Base-by-base conservation (phyloP, 441 rosid species). In the Populus hybrid region DNA sequence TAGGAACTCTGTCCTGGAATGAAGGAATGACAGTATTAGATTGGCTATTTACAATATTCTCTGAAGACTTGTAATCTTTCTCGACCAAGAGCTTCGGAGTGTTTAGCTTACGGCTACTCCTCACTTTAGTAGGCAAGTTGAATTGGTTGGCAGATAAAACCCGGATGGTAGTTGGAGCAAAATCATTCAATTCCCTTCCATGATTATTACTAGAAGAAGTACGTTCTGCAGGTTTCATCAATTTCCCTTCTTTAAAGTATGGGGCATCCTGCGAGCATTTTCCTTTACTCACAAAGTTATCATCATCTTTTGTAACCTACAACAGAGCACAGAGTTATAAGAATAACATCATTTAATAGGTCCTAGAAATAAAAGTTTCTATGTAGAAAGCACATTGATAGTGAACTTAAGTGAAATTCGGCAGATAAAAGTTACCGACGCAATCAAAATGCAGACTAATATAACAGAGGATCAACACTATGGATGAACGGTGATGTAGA, bases 71-170 rank as follows among this genome's bases (percentile, higher is more conserved):
- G 61, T 42, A 63, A 78, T 88, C 88, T 75, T 82, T 89, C 77
- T 79, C 82, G 59, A 79, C 76, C 78, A 87, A 86, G 61, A 81
- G 83, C 85, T 86, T 87, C 82, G 84, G 91, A 71, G 85, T 77
- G 77, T 80, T 81, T 74, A 83, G 82, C 88, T 94, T 97, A 38
- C 94, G 97, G 81, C 93, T 88, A 80, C 89, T 90, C 83, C 85
- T 91, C 74, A 81, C 88, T 83, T 84, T 97, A 73, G 84, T 81
- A 31, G 88, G 90, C 73, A 84, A 76, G 82, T 33, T 87, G 70
- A 76, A 82, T 79, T 82, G 88, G 70, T 67, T 83, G 21, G 80
- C 74, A 53, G 87, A 82, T 61, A 82, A 74, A 83, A 76, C 89
- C 78, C 80, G 90, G 65, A 72, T 69, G 78, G 86, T 82, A 75